These are phyloP conservation scores for Athelia sp. DNA, from an alignment of 1,284 basidiomycete genomes.

Conservation along the genomic window DNA sequence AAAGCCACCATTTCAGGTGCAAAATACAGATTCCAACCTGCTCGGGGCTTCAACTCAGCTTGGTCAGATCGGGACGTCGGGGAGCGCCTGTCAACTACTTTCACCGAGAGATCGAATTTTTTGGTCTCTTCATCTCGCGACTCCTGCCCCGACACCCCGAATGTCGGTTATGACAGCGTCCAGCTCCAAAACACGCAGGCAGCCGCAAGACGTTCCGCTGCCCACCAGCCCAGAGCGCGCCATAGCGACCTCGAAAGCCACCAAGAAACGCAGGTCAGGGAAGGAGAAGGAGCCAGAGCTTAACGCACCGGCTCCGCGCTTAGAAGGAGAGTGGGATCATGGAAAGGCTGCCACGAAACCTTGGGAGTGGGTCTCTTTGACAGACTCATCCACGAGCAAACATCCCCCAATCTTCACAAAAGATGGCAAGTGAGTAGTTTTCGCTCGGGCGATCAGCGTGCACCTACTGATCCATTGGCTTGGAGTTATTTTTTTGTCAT, in stretches of 20 bases:
- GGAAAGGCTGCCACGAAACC: constrained; percentile 24
- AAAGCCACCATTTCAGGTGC: too few relatives aligned
- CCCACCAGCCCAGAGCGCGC: constrained; percentile 25
- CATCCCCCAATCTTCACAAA: constrained; percentile 76
- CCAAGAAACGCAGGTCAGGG: constrained; percentile 14
- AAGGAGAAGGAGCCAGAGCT: constrained; percentile 1
- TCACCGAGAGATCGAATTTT: too few relatives aligned
- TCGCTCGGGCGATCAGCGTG: constrained; percentile 8
- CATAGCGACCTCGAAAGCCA: constrained; percentile 19
- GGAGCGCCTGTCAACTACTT: too few relatives aligned
- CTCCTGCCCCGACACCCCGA: neutral
- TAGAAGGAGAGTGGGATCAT: constrained; percentile 9
- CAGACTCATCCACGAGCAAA: constrained; percentile 63
- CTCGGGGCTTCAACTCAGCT: too few relatives aligned
- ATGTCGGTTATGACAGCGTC: constrained; percentile 4
- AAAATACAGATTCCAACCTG: too few relatives aligned
- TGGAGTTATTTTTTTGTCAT: constrained; percentile 85
- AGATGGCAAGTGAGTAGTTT: constrained; percentile 71
- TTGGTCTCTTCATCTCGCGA: too few relatives aligned
- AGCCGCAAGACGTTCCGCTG: constrained; percentile 26
- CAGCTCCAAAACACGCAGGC: constrained; percentile 16
- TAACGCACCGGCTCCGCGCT: neutral
- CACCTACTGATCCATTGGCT: constrained; percentile 12
- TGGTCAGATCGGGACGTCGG: too few relatives aligned
- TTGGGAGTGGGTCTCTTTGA: constrained; percentile 72